Conservation (phyloP, 257 asterid genomes). For the Solanum tarijense region DNA sequence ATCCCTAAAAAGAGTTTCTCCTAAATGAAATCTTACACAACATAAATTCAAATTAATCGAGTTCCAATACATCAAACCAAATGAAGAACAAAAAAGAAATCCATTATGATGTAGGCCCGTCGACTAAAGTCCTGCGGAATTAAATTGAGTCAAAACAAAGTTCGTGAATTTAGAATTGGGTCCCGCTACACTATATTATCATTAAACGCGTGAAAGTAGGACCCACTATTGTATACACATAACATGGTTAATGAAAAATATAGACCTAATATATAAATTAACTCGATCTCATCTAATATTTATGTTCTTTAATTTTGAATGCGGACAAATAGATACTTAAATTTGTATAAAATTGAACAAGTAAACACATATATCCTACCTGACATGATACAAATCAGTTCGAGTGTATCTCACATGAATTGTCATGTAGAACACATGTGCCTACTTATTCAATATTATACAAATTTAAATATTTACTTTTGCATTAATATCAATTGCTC, state of each 20-base stretch:
- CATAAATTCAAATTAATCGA: rapidly evolving
- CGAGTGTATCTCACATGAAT: neutral
- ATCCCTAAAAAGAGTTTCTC: rapidly evolving
- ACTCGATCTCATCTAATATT: neutral
- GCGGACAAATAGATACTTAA: rapidly evolving
- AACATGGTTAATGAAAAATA: neutral
- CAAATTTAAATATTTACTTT: neutral
- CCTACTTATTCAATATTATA: too few relatives aligned
- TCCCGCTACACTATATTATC: neutral
- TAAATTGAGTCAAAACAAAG: neutral
- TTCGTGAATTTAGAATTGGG: neutral
- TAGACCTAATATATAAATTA: neutral
- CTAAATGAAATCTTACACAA: rapidly evolving
- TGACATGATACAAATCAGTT: too few relatives aligned
- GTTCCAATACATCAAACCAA: neutral
- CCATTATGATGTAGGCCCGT: neutral
- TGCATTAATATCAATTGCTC: neutral
- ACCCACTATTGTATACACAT: neutral
- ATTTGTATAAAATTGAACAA: too few relatives aligned
- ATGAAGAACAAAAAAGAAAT: neutral
- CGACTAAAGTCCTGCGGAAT: neutral
- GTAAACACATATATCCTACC: too few relatives aligned
- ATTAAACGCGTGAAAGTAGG: neutral
- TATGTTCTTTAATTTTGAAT: too few relatives aligned
- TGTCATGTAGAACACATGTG: too few relatives aligned